Base-by-base conservation (phyloP, 2,329 filamentous ascomycete species). In the Beauveria bassiana region DNA sequence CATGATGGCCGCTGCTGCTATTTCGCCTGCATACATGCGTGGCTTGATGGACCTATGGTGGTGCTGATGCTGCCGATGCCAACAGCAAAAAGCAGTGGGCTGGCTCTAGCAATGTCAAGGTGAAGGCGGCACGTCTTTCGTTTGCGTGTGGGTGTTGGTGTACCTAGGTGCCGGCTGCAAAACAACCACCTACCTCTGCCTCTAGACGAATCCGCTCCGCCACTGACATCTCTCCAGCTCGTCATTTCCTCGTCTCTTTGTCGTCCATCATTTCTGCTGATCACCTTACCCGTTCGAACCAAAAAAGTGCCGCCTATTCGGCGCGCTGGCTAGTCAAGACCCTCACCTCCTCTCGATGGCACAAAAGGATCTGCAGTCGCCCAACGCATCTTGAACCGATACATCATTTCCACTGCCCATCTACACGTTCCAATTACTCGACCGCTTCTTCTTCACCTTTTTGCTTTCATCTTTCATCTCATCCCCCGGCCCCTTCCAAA, bases 311-410 rank as follows among this genome's bases (percentile, higher is more conserved):
- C 24, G 31, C 10, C 40, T 2, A 45, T 55, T 34, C 40, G 31
- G 24, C 53, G 26, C 40, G 26, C 40, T 28, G 40, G 24, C 53
- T 55, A 45, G 53, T 45, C 40, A 16, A 55, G 53, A 45, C 53
- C 53, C 53, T 45, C 40, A 42, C 24, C 53, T 45, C 53, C 24
- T 20, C 40, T 55, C 53, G 40, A 45, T 16, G 20, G 5, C 5
- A 42, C 12, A 54, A 47, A 34, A 45, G 12, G 57, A 51, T 59
- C 57, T 51, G 47, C 46, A 52, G 28, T 50, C 56, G 22, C 56
- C 45, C 56, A 59, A 59, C 56, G 46, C 56, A 31, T 31, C 28
- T 42, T 34, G 20, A 50, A 40, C 55, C 45, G 46, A 58, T 50
- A 34, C 34, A 31, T 16, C 45, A 46, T 42, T 58, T 50, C 34